phyloP scores from a whole-genome alignment of 2,329 filamentous ascomycete species.

The Tympanopsis confertula region DNA sequence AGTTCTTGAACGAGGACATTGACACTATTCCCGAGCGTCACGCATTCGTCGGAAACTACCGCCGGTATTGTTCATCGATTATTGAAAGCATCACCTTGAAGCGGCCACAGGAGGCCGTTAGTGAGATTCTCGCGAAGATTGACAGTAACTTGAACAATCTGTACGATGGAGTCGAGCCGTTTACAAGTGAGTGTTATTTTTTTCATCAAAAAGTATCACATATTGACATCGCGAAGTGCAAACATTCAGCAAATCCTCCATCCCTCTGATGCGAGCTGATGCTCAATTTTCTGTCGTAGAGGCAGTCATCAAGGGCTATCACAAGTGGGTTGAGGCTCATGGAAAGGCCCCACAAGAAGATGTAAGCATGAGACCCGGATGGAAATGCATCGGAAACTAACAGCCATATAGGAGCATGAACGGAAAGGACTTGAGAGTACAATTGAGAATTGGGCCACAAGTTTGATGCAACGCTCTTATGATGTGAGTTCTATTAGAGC shows the following conservation, averaged over 20 bases:
- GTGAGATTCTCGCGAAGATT: slow-evolving; percentile 73
- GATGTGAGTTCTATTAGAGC: slow-evolving; percentile 29
- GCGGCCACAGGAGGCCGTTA: slow-evolving; percentile 73
- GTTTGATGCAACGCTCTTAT: slow-evolving; percentile 58
- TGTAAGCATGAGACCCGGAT: too few relatives aligned
- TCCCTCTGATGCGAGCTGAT: slow-evolving; percentile 69
- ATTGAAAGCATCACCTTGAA: slow-evolving; percentile 78
- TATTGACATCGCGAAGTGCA: neutral
- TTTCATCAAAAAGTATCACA: too few relatives aligned
- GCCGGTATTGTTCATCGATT: slow-evolving; percentile 76
- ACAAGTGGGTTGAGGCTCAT: slow-evolving; percentile 51
- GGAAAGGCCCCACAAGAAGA: slow-evolving; percentile 3
- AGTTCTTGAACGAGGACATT: slow-evolving; percentile 84
- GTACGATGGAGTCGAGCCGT: slow-evolving; percentile 57
- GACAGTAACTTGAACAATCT: slow-evolving; percentile 64
- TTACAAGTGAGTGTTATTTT: slow-evolving; percentile 44
- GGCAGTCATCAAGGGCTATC: slow-evolving; percentile 76
- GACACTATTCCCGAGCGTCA: slow-evolving; percentile 90
- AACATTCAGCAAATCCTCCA: slow-evolving; percentile 57
- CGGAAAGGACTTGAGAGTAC: slow-evolving; percentile 41
- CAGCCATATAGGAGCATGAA: neutral
- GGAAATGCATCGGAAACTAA: too few relatives aligned
- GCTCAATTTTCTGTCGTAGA: slow-evolving; percentile 84
- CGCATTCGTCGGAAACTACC: slow-evolving; percentile 89
- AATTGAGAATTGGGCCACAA: slow-evolving; percentile 62